Evolutionary conservation across 2,329 filamentous ascomycete species (phyloP).

Genomic region (Stagonosporopsis rhizophila): DNA sequence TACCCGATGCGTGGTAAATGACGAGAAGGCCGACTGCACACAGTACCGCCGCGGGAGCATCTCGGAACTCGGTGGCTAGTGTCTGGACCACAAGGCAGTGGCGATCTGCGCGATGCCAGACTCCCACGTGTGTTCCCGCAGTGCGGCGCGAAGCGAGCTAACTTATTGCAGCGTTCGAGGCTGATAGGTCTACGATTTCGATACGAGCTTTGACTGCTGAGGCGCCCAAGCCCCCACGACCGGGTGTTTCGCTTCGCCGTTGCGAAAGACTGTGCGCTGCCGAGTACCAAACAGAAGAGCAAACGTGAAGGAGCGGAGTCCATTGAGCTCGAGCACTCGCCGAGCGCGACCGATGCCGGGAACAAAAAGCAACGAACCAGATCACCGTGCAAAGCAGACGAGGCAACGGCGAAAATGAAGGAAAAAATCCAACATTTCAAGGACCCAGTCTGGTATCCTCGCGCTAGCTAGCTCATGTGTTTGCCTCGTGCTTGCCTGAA

Average conservation of each 20-base stretch:
- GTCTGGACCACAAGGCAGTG: neutral
- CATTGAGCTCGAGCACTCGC: neutral
- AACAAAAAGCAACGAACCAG: neutral
- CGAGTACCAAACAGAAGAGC: neutral
- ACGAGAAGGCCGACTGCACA: neutral
- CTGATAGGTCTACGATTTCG: neutral
- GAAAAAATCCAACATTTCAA: neutral
- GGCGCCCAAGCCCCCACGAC: neutral
- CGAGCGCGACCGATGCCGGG: conserved; percentile 1
- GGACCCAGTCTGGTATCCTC: neutral
- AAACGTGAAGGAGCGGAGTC: neutral
- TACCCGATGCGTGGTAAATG: neutral
- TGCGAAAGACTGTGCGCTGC: neutral
- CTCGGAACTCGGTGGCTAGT: neutral
- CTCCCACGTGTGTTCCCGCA: conserved; percentile 13
- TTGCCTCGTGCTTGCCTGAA: neutral
- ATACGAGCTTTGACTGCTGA: neutral
- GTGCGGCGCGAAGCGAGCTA: conserved; percentile 5
- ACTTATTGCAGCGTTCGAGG: neutral
- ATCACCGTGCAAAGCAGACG: neutral
- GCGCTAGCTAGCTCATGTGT: neutral
- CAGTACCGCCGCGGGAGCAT: neutral
- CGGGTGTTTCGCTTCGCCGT: neutral
- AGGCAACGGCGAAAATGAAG: neutral
- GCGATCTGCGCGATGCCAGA: neutral